Base-by-base conservation (phyloP, 805 yeast species). In the Saccharomycopsis sp. region DNA sequence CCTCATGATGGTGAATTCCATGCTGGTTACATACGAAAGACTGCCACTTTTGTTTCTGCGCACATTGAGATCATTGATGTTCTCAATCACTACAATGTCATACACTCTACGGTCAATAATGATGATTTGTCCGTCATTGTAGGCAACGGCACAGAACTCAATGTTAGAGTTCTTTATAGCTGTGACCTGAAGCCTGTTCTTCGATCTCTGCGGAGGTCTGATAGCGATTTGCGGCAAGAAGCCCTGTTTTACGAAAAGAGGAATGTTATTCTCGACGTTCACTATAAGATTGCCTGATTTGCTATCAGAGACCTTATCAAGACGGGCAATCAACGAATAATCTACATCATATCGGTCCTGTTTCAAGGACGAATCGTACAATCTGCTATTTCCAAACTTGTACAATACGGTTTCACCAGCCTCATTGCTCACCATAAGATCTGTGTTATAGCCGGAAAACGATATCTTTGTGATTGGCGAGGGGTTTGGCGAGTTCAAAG, bases 71-170 rank as follows among this genome's bases (percentile, higher is more conserved):
- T 66, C 64, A 12, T 62, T 62, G 7, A 75, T 58, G 24, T 68
- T 69, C 15, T 73, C 75, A 55, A 78, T 75, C 60, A 73, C 75
- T 25, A 87, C 85, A 3, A 85, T 71, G 0, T 89, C 90, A 0
- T 2, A 84, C 75, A 88, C 88, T 59, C 97, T 77, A 57, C 88
- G 76, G 71, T 93, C 97, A 59, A 92, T 73, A 0, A 93, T 83
- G 1, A 86, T 71, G 17, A 93, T 62, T 41, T 82, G 77, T n/a
- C 98, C 97, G 14, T 84, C 78, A 52, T 78, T 79, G 69, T 87
- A 90, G 0, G 88, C 96, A 49, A 89, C 75, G 0, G 87, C 94
- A 7, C 87, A 88, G 73, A 94, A 92, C 0, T 97, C 97, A 54
- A 90, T 76, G 62, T 86, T 80, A 61, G 92, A 85, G 69, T 87